Conservation (phyloP, 345 rosid species). For the Mercurialis annua region DNA sequence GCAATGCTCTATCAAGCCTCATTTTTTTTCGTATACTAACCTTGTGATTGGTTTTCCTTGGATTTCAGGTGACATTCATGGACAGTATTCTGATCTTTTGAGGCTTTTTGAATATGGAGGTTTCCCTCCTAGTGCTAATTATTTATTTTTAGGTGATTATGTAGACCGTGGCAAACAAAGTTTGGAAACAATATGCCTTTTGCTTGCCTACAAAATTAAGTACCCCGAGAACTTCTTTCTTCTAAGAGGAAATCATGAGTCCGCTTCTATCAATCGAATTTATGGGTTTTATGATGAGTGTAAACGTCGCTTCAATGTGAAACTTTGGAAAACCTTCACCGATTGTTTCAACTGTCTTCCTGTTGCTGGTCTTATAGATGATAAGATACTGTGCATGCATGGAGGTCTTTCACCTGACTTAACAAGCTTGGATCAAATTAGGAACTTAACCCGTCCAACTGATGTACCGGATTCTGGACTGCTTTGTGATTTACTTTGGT, state of each 20-base stretch:
- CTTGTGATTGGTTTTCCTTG: slow-evolving; percentile 5
- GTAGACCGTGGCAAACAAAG: slow-evolving; percentile 99
- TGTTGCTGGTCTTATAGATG: slow-evolving; percentile 82
- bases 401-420: slow-evolving; percentile 93
- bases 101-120: slow-evolving; percentile 92
- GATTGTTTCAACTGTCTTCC: slow-evolving; percentile 94
- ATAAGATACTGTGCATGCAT: slow-evolving; percentile 91
- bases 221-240: slow-evolving; percentile 88
- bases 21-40: slow-evolving; percentile 6
- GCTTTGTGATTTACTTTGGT: slow-evolving; percentile 92
- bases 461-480: slow-evolving; percentile 88
- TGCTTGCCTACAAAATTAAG: slow-evolving; percentile 85
- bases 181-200: slow-evolving; percentile 88
- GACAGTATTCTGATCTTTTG: slow-evolving; percentile 81
- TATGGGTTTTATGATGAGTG: slow-evolving; percentile 96
- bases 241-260: slow-evolving; percentile 83
- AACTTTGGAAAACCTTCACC: slow-evolving; percentile 74
- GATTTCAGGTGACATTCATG: slow-evolving; percentile 84
- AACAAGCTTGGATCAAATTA: slow-evolving; percentile 66
- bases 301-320: slow-evolving; percentile 78
- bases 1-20: slow-evolving; percentile 3
- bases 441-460: slow-evolving; percentile 65
- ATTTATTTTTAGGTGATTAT: slow-evolving; percentile 83
- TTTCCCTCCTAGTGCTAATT: slow-evolving; percentile 81
- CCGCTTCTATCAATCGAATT: slow-evolving; percentile 83